A percentile compares a stretch with the other conserved stretches of the same genome.
These are phyloP conservation scores for Aspergillus proliferans DNA, from an alignment of 2,329 filamentous ascomycete genomes.

Conservation along the genomic window DNA sequence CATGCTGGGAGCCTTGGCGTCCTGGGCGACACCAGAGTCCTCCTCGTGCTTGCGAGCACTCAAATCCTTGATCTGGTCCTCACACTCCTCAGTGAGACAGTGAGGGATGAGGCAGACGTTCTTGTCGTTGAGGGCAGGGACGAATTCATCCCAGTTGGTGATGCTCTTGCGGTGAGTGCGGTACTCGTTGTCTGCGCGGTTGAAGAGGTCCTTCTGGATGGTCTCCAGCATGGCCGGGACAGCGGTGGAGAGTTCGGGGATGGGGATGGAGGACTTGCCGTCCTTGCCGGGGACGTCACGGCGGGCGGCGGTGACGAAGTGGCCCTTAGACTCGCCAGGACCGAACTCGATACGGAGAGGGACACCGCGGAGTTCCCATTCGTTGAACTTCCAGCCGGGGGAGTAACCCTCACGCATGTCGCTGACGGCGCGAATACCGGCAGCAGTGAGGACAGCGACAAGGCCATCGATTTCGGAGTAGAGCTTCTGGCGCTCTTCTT, in stretches of 20 bases:
- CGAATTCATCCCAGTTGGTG: constrained; percentile 83
- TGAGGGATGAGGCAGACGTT: constrained; percentile 89
- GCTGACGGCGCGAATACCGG: constrained; percentile 68
- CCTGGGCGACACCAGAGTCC: constrained; percentile 61
- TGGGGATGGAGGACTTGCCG: constrained; percentile 72
- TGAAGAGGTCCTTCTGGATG: constrained; percentile 78
- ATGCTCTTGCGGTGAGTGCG: constrained; percentile 72
- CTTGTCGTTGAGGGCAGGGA: constrained; percentile 82
- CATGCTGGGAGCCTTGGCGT: constrained; percentile 69
- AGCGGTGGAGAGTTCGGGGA: constrained; percentile 65
- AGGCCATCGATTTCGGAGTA: constrained; percentile 70
- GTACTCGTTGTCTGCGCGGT: constrained; percentile 71
- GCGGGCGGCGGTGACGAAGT: constrained; percentile 76
- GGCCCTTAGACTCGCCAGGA: constrained; percentile 83
- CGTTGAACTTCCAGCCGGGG: constrained; percentile 96
- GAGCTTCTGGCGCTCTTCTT: constrained; percentile 71
- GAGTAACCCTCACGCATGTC: constrained; percentile 87
- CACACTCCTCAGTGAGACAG: constrained; percentile 77
- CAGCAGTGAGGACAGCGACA: constrained; percentile 61
- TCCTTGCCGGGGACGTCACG: constrained; percentile 63
- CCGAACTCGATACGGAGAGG: constrained; percentile 93
- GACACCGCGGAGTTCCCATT: constrained; percentile 96
- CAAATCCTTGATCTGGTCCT: constrained; percentile 90
- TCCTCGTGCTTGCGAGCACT: constrained; percentile 65
- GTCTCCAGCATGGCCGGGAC: constrained; percentile 78